Base-by-base conservation (phyloP, 1,284 basidiomycete species). In the Pholiota adiposa region DNA sequence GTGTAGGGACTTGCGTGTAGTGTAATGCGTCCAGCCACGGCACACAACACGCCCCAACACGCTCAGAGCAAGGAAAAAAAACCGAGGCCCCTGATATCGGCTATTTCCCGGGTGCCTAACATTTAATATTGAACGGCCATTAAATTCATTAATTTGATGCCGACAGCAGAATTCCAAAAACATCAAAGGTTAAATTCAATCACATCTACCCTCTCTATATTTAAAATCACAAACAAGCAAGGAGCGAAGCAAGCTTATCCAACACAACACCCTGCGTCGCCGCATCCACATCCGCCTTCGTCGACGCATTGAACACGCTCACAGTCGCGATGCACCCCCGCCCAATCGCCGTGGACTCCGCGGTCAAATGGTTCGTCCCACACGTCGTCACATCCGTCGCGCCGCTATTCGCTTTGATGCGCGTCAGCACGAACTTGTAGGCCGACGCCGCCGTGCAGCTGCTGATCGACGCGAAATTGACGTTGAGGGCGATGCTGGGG, bases 381-480 rank as follows among this genome's bases (percentile, higher is more conserved):
- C 82, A 85, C 11, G 75, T 78, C 46, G 64, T 63, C 7, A 82
- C 77, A 63, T 84, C 81, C 16, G 65, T 69, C 4, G 71, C 72
- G 31, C 62, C 63, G 9, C 67, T 55, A 56, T 71, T 68, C 8
- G 69, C 56, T 16, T 69, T 41, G 27, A 82, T 69, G n/a, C 82
- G 72, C 43, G 83, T 80, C 46, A 84, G 69, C 2, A 84, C 73
- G 65, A 78, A 85, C 54, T 74, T 70, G 71, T 74, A 81, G 61
- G 72, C 73, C 5, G 67, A 64, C 4, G 74, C 68, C 16, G 66
- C 66, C 12, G 75, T 41, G 65, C 82, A 84, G 25, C 66, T 71
- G 40, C 75, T 70, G 1, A 74, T 76, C 25, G 75, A 64, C 0
- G 79, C 77, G 69, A 78, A 84, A 72, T 86, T 85, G 62, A 85